Percentiles rank a stretch among this genome's conserved stretches.
Evolutionary conservation across 2,329 filamentous ascomycete species (phyloP).

Genomic region (Hypomyces rosellus): DNA sequence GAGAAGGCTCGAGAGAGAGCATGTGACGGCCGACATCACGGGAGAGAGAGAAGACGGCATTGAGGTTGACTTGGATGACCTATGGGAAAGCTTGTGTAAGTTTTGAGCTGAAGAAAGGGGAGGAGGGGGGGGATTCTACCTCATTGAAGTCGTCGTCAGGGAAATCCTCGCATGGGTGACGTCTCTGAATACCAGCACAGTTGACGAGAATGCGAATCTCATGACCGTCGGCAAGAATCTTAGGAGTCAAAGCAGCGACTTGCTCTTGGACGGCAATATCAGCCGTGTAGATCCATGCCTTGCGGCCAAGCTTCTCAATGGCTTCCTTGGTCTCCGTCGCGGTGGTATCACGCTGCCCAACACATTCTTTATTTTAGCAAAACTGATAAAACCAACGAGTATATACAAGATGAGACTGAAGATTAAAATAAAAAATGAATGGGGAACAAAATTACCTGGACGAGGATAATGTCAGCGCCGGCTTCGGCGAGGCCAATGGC

Average conservation of each 20-base stretch:
- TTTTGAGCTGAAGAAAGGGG: background rate
- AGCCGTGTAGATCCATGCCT: slow-evolving; percentile 59
- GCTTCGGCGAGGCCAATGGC: slow-evolving; percentile 53
- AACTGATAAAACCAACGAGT: no score
- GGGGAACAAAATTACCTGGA: no score
- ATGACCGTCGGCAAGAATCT: slow-evolving; percentile 55
- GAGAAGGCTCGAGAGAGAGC: slow-evolving; percentile 48
- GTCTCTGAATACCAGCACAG: slow-evolving; percentile 78
- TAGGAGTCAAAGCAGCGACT: slow-evolving; percentile 54
- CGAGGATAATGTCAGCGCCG: slow-evolving; percentile 49
- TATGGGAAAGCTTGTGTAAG: slow-evolving; percentile 15
- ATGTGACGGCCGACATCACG: slow-evolving; percentile 76
- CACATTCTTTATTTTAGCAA: no score
- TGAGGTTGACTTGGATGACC: slow-evolving; percentile 84
- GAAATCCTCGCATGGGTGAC: slow-evolving; percentile 70
- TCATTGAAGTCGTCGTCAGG: slow-evolving; percentile 72
- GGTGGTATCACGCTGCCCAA: slow-evolving; percentile 34
- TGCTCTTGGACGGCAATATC: slow-evolving; percentile 59
- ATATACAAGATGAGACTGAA: no score
- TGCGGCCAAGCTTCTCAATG: slow-evolving; percentile 60
- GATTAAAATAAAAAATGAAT: background rate
- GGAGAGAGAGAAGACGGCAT: slow-evolving; percentile 70
- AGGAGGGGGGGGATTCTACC: slow-evolving; percentile 26
- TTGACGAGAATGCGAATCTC: slow-evolving; percentile 74
- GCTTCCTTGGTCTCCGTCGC: slow-evolving; percentile 49